phyloP scores from a whole-genome alignment of 2,329 filamentous ascomycete genomes.

The Trichocomaceae sp. region DNA sequence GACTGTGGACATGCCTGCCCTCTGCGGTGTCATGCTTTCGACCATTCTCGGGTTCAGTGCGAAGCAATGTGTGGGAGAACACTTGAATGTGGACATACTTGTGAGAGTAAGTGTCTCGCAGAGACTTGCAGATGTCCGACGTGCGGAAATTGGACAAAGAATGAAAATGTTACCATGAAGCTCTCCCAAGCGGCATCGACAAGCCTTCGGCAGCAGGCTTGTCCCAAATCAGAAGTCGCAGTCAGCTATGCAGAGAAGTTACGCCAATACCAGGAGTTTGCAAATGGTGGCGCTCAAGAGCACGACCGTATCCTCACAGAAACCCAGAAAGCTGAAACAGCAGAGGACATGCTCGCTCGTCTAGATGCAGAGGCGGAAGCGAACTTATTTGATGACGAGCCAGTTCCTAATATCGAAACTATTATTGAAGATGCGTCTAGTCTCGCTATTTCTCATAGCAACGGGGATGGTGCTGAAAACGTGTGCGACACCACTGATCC shows the following conservation, averaged over 20 bases:
- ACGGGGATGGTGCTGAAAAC: neutral
- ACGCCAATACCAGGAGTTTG: constrained; percentile 23
- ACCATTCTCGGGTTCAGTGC: constrained; percentile 34
- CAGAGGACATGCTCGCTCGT: constrained; percentile 14
- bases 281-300: constrained; percentile 25
- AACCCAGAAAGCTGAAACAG: constrained; percentile 12
- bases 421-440: neutral
- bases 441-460: no score
- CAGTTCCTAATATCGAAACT: neutral
- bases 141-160: constrained; percentile 9
- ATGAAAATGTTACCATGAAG: constrained; percentile 10
- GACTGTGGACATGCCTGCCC: constrained; percentile 50
- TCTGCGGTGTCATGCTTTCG: constrained; percentile 46
- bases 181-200: neutral
- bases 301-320: constrained; percentile 22
- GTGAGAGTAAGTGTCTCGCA: constrained; percentile 26
- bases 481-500: neutral
- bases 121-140: constrained; percentile 26
- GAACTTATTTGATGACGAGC: constrained; percentile 16
- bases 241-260: neutral
- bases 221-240: neutral
- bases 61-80: constrained; percentile 24
- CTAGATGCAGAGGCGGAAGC: constrained; percentile 16
- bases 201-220: neutral
- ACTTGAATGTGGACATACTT: constrained; percentile 36